A percentile compares a stretch with the other conserved stretches of the same genome.
Evolutionary conservation across 805 yeast species (phyloP).

Genomic region (Monosporozyma yasuniensis): DNA sequence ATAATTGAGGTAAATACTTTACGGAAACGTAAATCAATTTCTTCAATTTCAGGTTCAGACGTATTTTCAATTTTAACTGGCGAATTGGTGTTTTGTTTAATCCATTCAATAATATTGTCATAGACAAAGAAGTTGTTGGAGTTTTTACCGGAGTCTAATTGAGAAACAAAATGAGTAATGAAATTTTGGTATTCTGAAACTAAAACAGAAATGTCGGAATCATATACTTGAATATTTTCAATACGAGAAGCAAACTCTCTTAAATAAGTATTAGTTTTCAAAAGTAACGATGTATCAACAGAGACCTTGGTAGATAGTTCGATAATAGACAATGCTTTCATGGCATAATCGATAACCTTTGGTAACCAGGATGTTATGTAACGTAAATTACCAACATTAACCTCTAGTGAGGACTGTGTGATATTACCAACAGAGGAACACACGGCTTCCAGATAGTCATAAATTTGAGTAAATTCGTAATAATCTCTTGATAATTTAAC

Average conservation of each 20-base stretch:
- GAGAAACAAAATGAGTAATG: slow-evolving; percentile 18
- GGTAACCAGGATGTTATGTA: slow-evolving; percentile 29
- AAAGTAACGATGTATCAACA: slow-evolving; percentile 14
- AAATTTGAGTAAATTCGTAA: slow-evolving; percentile 13
- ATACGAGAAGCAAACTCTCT: slow-evolving; percentile 9
- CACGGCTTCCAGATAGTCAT: slow-evolving; percentile 18
- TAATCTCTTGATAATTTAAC: slow-evolving; percentile 19
- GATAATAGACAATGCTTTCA: slow-evolving; percentile 14
- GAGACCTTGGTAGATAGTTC: not conserved
- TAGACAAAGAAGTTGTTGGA: slow-evolving; percentile 37
- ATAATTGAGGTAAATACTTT: slow-evolving; percentile 50
- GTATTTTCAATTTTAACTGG: not conserved
- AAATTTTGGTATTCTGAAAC: slow-evolving; percentile 22
- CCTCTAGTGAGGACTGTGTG: slow-evolving; percentile 7
- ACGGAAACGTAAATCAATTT: slow-evolving; percentile 41
- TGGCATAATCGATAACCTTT: slow-evolving; percentile 27
- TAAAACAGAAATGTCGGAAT: slow-evolving; percentile 6
- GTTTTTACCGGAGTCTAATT: slow-evolving; percentile 34
- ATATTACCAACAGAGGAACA: slow-evolving; percentile 16
- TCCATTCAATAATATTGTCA: slow-evolving; percentile 42
- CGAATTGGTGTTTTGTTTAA: slow-evolving; percentile 14
- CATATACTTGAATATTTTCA: slow-evolving; percentile 11
- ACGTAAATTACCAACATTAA: slow-evolving; percentile 8
- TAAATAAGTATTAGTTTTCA: slow-evolving; percentile 10
- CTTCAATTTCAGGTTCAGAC: slow-evolving; percentile 20